Evolutionary conservation across 805 yeast genomes (phyloP).

Genomic region (Teunomyces panamensis): DNA sequence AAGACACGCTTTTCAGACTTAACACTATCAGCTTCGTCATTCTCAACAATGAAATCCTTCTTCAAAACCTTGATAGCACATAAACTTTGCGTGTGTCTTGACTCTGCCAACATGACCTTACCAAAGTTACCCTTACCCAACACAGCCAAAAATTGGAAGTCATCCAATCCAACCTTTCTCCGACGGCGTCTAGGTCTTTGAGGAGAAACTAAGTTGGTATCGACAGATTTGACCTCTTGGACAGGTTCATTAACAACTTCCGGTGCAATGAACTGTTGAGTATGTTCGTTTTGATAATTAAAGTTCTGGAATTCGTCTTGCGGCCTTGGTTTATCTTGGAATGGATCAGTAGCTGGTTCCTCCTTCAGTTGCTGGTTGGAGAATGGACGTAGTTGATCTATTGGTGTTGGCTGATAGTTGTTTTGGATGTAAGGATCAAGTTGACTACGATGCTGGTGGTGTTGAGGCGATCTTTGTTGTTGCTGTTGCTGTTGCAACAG

Average conservation of each 20-base stretch:
- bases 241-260: slow-evolving; percentile 4
- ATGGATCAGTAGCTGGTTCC: slow-evolving; percentile 5
- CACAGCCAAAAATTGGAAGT: slow-evolving; percentile 90
- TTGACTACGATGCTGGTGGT: slow-evolving; percentile 14
- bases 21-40: slow-evolving; percentile 94
- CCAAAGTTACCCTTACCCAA: slow-evolving; percentile 99
- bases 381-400: not conserved
- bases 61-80: slow-evolving; percentile 97
- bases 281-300: slow-evolving; percentile 24
- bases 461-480: slow-evolving; percentile 15
- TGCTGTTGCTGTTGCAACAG: slow-evolving; percentile 15
- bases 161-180: slow-evolving; percentile 86
- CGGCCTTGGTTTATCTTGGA: slow-evolving; percentile 6
- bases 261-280: slow-evolving; percentile 16
- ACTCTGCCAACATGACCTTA: slow-evolving; percentile 95
- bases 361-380: not conserved
- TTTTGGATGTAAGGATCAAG: slow-evolving; percentile 10
- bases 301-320: slow-evolving; percentile 18
- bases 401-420: slow-evolving; percentile 2
- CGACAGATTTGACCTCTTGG: not conserved
- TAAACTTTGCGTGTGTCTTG: slow-evolving; percentile 71
- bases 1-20: slow-evolving; percentile 93
- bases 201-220: slow-evolving; percentile 10
- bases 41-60: slow-evolving; percentile 92
- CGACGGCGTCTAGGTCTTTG: slow-evolving; percentile 41